Base-by-base conservation (phyloP, 176 grass and related monocot genomes). In the Puya raimondii region DNA sequence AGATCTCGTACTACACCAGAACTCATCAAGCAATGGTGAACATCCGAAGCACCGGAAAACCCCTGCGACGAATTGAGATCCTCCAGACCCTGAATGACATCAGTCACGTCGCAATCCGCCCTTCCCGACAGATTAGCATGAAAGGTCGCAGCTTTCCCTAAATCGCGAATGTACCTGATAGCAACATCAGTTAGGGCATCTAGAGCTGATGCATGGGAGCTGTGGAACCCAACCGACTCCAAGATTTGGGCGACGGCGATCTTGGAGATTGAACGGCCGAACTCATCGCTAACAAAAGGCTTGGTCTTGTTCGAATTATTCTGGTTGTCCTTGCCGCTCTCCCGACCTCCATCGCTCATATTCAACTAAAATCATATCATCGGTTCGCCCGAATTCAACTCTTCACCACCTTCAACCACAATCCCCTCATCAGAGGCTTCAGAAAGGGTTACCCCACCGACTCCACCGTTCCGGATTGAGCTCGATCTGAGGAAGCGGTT, bases 11-110 rank as follows among this genome's bases (percentile, higher is more conserved):
- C 63, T 11, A 94, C 80, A 56, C 85, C 89, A 0, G 95, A 99
- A 57, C 78, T 73, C 1, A 79, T 78, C 48, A 99, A 79, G 70
- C 90, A 93, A 58, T 20, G 74, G 25, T 81, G 80, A 1, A 79
- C 51, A 71, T 86, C 78, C 25, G 87, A 80, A 3, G 85, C 89
- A 9, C 84, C 87, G 0, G 80, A 61, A 66, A 88, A 94, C 0
- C 95, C 95, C 11, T 84, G 82, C 11, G 74, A 67, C 47, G 82
- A 51, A 63, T 68, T 79, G 14, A 99, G 72, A 59, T 94, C 95
- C 67, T 94, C 87, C 14, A 99, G 82, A 12, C 80, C 80, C 65
- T 80, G 85, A 66, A 99, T 86, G 52, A 99, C 48, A 70, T 99
- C 95, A 76, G 70, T 84, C 74, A 94, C 82, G 26, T 94, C 94